Percentiles rank a stretch among this genome's conserved stretches.
phyloP scores from a whole-genome alignment of 2,329 filamentous ascomycete genomes.

The Coniella lustricola region DNA sequence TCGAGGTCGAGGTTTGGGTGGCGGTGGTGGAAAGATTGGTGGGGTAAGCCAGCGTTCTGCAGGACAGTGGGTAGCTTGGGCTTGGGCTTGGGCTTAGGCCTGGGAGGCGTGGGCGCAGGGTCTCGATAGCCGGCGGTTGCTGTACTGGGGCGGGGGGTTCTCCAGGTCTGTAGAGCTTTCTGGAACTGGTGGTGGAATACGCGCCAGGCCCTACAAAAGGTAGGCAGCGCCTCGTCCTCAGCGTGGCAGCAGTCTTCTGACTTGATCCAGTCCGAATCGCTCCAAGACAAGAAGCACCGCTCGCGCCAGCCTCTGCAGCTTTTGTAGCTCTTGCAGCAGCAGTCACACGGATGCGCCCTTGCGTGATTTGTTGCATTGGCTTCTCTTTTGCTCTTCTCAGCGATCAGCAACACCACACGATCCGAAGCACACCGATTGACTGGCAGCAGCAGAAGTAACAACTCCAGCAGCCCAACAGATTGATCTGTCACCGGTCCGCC shows the following conservation, averaged over 20 bases:
- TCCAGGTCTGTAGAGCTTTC: conserved; percentile 15
- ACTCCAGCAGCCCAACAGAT: no score
- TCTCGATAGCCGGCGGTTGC: conserved; percentile 4
- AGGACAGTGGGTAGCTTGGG: background rate
- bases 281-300: background rate
- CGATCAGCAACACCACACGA: no score
- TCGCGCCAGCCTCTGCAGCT: background rate
- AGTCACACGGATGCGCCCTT: background rate
- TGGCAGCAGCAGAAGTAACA: no score
- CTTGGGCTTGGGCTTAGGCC: background rate
- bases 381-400: no score
- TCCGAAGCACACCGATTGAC: no score
- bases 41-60: background rate
- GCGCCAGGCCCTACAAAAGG: conserved; percentile 15
- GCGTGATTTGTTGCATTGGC: conserved; percentile 9
- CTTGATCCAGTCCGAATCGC: background rate
- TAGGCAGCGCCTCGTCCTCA: conserved; percentile 3
- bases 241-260: background rate
- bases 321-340: no score
- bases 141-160: conserved; percentile 4
- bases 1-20: conserved; percentile 2
- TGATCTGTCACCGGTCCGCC: no score
- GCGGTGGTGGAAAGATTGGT: background rate
- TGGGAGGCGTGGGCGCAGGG: conserved; percentile 5
- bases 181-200: conserved; percentile 11